A percentile compares a stretch with the other conserved stretches of the same genome.
These are phyloP conservation scores for Microstegium vimineum DNA, from an alignment of 176 grass and related monocot species.

Conservation along the genomic window DNA sequence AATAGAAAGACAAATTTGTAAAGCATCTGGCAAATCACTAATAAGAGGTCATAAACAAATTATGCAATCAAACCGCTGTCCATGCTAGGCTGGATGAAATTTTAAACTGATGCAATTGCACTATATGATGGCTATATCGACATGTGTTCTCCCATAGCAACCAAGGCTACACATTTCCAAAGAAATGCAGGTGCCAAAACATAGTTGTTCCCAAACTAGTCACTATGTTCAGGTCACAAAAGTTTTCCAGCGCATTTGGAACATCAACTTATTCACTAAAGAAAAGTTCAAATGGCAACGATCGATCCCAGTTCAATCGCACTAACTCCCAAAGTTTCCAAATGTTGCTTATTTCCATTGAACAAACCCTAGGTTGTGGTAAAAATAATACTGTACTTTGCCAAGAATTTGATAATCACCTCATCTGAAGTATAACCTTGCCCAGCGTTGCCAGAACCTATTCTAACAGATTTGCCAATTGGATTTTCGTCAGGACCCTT, in stretches of 20 bases:
- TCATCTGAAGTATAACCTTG: constrained; percentile 99
- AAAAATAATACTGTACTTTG: neutral
- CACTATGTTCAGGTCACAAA: neutral
- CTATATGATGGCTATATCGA: neutral
- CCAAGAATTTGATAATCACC: constrained; percentile 43
- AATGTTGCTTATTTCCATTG: neutral
- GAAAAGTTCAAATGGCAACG: neutral
- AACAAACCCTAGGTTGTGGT: neutral
- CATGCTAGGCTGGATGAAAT: neutral
- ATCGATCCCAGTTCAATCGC: neutral
- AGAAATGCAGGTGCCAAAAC: neutral
- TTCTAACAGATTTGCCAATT: constrained; percentile 57
- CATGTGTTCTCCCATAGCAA: no score
- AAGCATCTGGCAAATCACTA: neutral
- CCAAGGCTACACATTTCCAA: neutral
- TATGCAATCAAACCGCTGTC: neutral
- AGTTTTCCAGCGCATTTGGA: neutral
- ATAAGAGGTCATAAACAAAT: neutral
- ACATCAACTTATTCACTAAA: neutral
- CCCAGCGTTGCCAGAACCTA: constrained; percentile 95
- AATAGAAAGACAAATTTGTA: neutral
- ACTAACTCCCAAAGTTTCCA: neutral
- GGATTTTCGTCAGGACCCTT: constrained; percentile 79
- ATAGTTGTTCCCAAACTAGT: neutral
- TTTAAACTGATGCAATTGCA: neutral